Evolutionary conservation across 306 rosid genomes (phyloP).

Genomic region (Castanopsis chinensis): DNA sequence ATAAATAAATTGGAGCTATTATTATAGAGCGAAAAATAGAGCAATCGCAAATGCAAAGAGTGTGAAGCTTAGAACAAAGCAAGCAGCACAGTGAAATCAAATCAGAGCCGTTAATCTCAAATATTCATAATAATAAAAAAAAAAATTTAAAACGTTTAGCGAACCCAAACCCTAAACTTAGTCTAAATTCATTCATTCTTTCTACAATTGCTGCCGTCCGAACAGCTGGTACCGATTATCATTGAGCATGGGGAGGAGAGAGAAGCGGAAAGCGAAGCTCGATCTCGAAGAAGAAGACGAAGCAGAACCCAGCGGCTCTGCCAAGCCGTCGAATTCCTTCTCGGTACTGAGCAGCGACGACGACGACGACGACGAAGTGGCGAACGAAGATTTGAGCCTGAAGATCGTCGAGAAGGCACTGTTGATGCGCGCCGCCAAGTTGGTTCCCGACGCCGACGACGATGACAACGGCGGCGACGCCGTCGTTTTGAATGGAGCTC

Average conservation of each 20-base stretch:
- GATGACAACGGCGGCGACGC: not conserved
- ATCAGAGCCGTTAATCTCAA: too few relatives aligned
- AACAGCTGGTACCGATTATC: too few relatives aligned
- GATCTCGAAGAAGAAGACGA: constrained; percentile 30
- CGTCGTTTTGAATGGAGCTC: not conserved
- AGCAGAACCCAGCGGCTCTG: constrained; percentile 1
- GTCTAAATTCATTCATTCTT: not conserved
- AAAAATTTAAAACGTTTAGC: too few relatives aligned
- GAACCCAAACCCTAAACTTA: not conserved
- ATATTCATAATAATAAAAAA: too few relatives aligned
- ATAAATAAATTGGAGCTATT: too few relatives aligned
- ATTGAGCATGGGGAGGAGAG: constrained; percentile 44
- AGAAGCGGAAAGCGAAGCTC: constrained; percentile 37
- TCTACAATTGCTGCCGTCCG: not conserved
- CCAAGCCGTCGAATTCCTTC: constrained; percentile 16
- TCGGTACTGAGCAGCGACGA: constrained; percentile 32
- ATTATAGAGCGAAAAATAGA: too few relatives aligned
- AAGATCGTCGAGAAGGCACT: constrained; percentile 60
- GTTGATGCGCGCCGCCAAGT: constrained; percentile 43
- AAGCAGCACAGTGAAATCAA: too few relatives aligned
- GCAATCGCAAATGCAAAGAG: too few relatives aligned
- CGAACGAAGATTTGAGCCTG: constrained; percentile 73
- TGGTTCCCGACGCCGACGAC: not conserved
- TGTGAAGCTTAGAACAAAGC: too few relatives aligned
- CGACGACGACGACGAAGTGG: constrained; percentile 71